phyloP scores from a whole-genome alignment of 2,329 filamentous ascomycete species.

The Dactylella cylindrospora region DNA sequence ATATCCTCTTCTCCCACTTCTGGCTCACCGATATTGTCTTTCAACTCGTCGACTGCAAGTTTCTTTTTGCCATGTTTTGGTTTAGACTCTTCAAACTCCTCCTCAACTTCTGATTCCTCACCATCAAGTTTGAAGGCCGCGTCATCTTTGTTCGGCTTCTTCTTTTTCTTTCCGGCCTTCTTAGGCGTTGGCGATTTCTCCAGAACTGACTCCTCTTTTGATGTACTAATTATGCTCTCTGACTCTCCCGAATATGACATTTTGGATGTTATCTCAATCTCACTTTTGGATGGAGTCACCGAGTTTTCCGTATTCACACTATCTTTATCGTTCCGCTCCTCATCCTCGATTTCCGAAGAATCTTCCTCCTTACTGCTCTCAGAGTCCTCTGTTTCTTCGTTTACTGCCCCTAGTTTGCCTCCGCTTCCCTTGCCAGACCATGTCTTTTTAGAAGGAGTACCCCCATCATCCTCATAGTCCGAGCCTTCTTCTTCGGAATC shows the following conservation, averaged over 20 bases:
- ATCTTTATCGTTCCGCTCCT: neutral
- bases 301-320: neutral
- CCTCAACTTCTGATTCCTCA: conserved; percentile 1
- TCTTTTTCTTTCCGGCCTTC: conserved; percentile 3
- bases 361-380: neutral
- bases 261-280: no score
- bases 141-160: conserved; percentile 5
- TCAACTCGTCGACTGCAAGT: neutral
- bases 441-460: neutral
- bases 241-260: no score
- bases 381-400: neutral
- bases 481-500: neutral
- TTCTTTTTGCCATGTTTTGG: conserved; percentile 6
- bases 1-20: neutral
- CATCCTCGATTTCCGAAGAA: neutral
- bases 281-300: conserved; percentile 5
- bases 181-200: conserved; percentile 2
- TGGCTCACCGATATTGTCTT: neutral
- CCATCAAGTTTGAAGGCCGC: conserved; percentile 11
- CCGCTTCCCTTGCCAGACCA: no score
- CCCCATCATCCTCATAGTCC: neutral
- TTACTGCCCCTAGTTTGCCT: neutral
- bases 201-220: conserved; percentile 1
- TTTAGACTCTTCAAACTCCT: conserved; percentile 7
- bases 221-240: no score